Evolutionary conservation across 306 rosid species (phyloP), one percentile per base, ranked within the genome.

Genomic region (Quercus agrifolia): DNA sequence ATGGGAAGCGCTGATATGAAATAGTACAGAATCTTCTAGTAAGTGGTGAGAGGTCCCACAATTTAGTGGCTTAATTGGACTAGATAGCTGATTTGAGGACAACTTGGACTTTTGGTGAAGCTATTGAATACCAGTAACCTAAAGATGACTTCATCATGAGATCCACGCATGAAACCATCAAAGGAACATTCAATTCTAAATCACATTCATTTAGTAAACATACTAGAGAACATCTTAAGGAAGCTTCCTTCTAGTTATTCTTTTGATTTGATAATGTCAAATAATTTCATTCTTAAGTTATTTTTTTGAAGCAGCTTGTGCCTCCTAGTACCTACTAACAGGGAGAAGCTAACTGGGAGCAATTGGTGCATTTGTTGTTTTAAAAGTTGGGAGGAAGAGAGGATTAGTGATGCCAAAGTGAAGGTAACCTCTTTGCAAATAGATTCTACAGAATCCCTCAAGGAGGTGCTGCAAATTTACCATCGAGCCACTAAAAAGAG

Each of bases 1-100:
- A 80, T 86, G 63, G 81, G 78, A 70, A 78, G 86, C 78, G 80
- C 71, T 70, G 76, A 51, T 74, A 56, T 79, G 84, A 85, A 84
- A 81, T 84, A 71, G 75, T 79, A 76, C 84, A 79, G 79, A 82
- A 78, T 75, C 80, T 89, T 68, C 80, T 79, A 69, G 81, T 83
- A 82, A 38, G 33, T 56, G 78, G 83, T 67, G 81, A 81, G 73
- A 73, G 86, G 89, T 84, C 87, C 91, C 90, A 87, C 86, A 79
- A 62, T 77, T 61, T 59, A 73, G 80, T 83, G 83, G 72, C 69
- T 78, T 81, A 54, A 67, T 77, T 80, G 79, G 85, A 82, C 74
- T 81, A 74, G 71, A 83, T 76, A 64, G 77, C 56, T 77, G 68
- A 80, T 78, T 77, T 41, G 79, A 77, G 56, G 81, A 73, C 76